Conservation (phyloP, 139 green algal genomes). For the Bryopsis sp. region DNA sequence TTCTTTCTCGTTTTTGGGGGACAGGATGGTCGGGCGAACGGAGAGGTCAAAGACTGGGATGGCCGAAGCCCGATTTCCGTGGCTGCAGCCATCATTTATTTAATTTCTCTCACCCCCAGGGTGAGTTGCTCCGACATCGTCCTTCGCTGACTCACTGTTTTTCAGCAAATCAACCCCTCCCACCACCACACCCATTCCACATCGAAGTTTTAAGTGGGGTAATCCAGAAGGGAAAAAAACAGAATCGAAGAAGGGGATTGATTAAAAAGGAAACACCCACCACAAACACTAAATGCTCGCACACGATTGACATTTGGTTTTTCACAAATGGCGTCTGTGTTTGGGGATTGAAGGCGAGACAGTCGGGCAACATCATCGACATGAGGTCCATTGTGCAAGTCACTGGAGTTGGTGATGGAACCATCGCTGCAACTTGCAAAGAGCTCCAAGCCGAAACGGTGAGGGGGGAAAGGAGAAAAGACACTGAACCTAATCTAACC, state of each 20-base stretch:
- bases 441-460: slow-evolving; percentile 15
- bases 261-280: not conserved
- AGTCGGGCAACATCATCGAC: not conserved
- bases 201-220: too few species aligned
- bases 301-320: not conserved
- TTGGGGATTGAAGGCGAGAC: not conserved
- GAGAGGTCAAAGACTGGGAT: slow-evolving; percentile 47
- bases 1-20: not conserved
- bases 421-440: slow-evolving; percentile 6
- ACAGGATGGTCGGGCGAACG: slow-evolving; percentile 19
- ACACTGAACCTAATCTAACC: too few species aligned
- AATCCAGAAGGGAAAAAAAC: not conserved
- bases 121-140: not conserved
- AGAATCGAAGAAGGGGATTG: not conserved
- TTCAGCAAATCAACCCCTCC: not conserved
- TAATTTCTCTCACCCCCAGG: slow-evolving; percentile 40
- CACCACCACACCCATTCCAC: not conserved
- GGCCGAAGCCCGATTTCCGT: slow-evolving; percentile 56
- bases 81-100: slow-evolving; percentile 59
- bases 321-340: not conserved
- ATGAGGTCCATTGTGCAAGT: slow-evolving; percentile 1
- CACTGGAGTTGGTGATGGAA: slow-evolving; percentile 16
- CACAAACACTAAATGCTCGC: not conserved
- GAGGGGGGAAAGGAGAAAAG: not conserved
- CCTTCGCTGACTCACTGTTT: not conserved